phyloP scores from a whole-genome alignment of 148 eudicot genomes.

The Persicaria tinctoria region DNA sequence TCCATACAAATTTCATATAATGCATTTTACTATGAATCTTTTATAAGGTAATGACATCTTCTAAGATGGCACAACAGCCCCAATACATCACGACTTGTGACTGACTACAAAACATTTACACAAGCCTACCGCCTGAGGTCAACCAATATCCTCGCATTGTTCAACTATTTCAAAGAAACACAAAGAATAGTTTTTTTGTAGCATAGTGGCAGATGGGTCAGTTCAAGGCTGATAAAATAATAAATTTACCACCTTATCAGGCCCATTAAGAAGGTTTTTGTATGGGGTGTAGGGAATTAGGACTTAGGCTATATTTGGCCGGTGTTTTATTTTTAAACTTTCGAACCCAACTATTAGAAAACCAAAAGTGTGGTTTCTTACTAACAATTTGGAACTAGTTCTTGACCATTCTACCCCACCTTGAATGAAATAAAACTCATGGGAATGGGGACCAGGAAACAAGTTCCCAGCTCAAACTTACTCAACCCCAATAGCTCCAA shows the following conservation, averaged over 20 bases:
- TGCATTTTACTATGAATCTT: not conserved
- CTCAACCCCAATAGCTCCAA: not conserved
- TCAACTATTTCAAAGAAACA: not conserved
- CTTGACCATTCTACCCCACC: no score
- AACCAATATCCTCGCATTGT: not conserved
- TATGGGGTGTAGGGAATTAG: not conserved
- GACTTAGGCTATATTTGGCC: not conserved
- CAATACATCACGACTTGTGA: not conserved
- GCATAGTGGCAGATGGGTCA: not conserved
- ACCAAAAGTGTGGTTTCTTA: no score
- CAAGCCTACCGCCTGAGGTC: not conserved
- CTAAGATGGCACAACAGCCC: not conserved
- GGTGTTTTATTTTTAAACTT: no score
- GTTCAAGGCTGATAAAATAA: not conserved
- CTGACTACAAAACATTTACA: not conserved
- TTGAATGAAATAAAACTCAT: no score
- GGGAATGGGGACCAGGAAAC: not conserved
- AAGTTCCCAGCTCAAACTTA: not conserved
- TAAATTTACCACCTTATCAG: not conserved
- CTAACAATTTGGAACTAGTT: no score
- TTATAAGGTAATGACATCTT: not conserved
- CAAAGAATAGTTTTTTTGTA: not conserved
- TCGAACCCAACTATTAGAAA: no score
- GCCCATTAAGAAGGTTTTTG: not conserved
- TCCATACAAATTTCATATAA: not conserved